These are phyloP conservation scores for Gracilaria vermiculophylla DNA, from an alignment of 23 red algal species.

Conservation along the genomic window DNA sequence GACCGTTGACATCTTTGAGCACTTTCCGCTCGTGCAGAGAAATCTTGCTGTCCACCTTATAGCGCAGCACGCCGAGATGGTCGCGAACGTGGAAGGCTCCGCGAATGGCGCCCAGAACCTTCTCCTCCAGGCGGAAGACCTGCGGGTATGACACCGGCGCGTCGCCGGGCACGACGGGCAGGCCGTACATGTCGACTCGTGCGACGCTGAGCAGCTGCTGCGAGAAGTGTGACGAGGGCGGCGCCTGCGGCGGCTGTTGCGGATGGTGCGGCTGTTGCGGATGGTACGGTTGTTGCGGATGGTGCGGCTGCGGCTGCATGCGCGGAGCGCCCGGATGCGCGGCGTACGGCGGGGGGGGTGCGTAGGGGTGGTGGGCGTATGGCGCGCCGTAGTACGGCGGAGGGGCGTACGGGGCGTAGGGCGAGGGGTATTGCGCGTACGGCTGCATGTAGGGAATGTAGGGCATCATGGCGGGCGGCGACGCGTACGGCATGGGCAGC, in stretches of 20 bases:
- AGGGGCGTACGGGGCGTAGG: not conserved
- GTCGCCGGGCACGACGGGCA: conserved; percentile 43
- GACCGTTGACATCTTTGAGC: conserved; percentile 45
- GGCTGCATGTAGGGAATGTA: not conserved
- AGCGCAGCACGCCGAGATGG: conserved; percentile 15
- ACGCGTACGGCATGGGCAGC: too few species aligned
- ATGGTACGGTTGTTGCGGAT: not conserved
- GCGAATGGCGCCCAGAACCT: conserved; percentile 22
- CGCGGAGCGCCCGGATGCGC: not conserved
- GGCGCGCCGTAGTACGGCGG: not conserved
- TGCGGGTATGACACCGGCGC: conserved; percentile 2
- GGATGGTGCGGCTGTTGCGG: not conserved
- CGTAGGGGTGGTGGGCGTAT: not conserved
- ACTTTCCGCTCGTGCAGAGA: conserved; percentile 45
- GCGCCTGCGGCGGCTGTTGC: not conserved
- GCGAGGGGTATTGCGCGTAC: not conserved
- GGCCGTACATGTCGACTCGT: conserved; percentile 28
- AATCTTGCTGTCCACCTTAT: conserved; percentile 49
- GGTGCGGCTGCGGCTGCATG: not conserved
- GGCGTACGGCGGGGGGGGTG: not conserved
- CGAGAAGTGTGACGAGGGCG: not conserved
- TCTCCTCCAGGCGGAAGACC: conserved; percentile 62
- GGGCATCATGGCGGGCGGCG: not conserved
- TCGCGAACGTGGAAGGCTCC: conserved; percentile 40
- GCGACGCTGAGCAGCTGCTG: conserved; percentile 18